Conservation (phyloP, 768 basidiomycete species). For the Exsudoporus frostii region DNA sequence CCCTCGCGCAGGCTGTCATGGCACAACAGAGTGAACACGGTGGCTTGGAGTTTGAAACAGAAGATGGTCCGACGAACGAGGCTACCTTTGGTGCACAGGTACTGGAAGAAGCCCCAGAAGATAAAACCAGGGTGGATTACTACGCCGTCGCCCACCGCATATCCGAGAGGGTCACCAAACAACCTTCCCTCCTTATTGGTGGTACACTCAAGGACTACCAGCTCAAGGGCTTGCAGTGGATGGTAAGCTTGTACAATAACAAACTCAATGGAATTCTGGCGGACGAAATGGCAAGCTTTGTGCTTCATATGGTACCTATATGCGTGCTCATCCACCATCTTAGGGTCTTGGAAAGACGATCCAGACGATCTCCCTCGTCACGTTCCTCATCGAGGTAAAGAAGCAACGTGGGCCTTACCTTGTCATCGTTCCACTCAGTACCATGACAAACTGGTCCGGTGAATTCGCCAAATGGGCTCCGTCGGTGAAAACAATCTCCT, state of each 20-base stretch:
- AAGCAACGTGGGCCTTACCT: slow-evolving; percentile 91
- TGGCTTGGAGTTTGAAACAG: slow-evolving; percentile 47
- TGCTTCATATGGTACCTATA: not conserved
- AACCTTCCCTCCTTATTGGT: slow-evolving; percentile 74
- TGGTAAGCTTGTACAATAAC: slow-evolving; percentile 98
- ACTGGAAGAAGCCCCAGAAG: slow-evolving; percentile 50
- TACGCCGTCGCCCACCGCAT: slow-evolving; percentile 93
- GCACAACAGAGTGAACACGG: slow-evolving; percentile 83
- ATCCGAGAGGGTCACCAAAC: slow-evolving; percentile 76
- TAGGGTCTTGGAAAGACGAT: slow-evolving; percentile 96
- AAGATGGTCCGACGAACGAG: slow-evolving; percentile 78
- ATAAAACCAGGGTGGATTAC: slow-evolving; percentile 84
- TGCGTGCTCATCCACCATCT: slow-evolving; percentile 9
- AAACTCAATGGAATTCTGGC: slow-evolving; percentile 91
- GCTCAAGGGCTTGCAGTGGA: slow-evolving; percentile 94
- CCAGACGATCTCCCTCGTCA: slow-evolving; percentile 91
- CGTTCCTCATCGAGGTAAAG: slow-evolving; percentile 91
- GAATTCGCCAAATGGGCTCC: slow-evolving; percentile 99
- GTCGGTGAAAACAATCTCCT: slow-evolving; percentile 69
- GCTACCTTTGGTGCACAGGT: slow-evolving; percentile 87
- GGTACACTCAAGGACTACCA: slow-evolving; percentile 95
- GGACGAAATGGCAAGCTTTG: slow-evolving; percentile 76
- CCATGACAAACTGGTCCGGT: slow-evolving; percentile 95
- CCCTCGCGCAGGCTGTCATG: slow-evolving; percentile 88
- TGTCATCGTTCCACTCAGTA: slow-evolving; percentile 92